Percentiles rank a stretch among this genome's conserved stretches.
These are phyloP conservation scores for Xylariales sp. DNA, from an alignment of 2,329 filamentous ascomycete species.

Conservation along the genomic window DNA sequence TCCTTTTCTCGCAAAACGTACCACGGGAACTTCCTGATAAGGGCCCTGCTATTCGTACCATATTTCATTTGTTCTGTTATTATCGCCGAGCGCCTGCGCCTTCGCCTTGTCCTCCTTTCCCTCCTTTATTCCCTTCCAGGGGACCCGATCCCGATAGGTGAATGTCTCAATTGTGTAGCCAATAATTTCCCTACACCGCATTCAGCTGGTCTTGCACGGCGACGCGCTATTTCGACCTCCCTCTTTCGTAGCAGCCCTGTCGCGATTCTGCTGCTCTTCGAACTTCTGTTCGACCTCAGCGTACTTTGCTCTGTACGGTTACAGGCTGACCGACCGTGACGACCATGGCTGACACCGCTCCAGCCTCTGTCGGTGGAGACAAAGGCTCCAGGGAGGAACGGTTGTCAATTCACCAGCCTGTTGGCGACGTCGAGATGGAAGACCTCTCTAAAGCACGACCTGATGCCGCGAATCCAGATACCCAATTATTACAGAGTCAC, in stretches of 20 bases:
- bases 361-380: constrained; percentile 43
- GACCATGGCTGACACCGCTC: constrained; percentile 45
- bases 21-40: constrained; percentile 10
- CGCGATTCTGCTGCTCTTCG: constrained; percentile 15
- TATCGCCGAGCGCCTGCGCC: constrained; percentile 23
- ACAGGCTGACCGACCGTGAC: constrained; percentile 29
- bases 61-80: constrained; percentile 33
- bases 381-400: constrained; percentile 42
- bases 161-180: constrained; percentile 41
- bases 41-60: constrained; percentile 9
- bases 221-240: constrained; percentile 28
- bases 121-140: constrained; percentile 26
- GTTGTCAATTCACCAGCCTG: constrained; percentile 43
- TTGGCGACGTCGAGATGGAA: constrained; percentile 49
- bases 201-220: constrained; percentile 24
- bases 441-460: constrained; percentile 45
- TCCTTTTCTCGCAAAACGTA: constrained; percentile 15
- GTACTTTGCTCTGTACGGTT: constrained; percentile 37
- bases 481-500: constrained; percentile 37
- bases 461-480: constrained; percentile 41
- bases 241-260: constrained; percentile 5
- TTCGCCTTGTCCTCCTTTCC: constrained; percentile 26
- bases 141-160: constrained; percentile 30
- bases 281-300: constrained; percentile 23
- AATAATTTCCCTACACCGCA: constrained; percentile 36